Evolutionary conservation across 495 filamentous ascomycete genomes (phyloP).

Genomic region (Lophiotrema nucula): DNA sequence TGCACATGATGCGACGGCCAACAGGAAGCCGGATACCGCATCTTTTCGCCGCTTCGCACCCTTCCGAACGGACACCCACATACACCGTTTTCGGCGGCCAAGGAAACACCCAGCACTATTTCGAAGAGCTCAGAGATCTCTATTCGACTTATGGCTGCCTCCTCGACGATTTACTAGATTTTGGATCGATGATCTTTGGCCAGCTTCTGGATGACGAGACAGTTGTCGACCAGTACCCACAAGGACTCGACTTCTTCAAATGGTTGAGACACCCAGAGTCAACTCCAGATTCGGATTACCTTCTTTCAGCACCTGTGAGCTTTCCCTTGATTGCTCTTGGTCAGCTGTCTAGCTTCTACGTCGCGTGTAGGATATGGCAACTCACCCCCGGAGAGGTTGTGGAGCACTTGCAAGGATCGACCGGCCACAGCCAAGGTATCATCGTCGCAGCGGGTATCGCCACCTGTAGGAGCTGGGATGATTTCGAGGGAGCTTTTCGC

Average conservation of each 20-base stretch:
- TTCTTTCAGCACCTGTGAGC: constrained; percentile 40
- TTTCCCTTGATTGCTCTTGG: constrained; percentile 39
- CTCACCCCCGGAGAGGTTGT: constrained; percentile 35
- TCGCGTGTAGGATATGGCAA: constrained; percentile 36
- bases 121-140: constrained; percentile 16
- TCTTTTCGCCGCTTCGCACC: constrained; percentile 12
- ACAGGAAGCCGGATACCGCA: constrained; percentile 7
- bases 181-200: constrained; percentile 17
- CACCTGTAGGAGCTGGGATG: constrained; percentile 37
- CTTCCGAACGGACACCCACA: constrained; percentile 8
- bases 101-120: constrained; percentile 23
- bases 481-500: constrained; percentile 28
- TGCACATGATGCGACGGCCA: constrained; percentile 12
- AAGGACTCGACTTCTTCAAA: constrained; percentile 25
- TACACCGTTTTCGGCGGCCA: constrained; percentile 28
- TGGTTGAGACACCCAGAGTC: constrained; percentile 32
- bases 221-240: constrained; percentile 7
- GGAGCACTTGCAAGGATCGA: constrained; percentile 29
- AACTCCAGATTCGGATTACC: constrained; percentile 25
- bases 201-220: constrained; percentile 10
- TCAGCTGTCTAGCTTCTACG: constrained; percentile 37
- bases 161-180: constrained; percentile 15
- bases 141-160: constrained; percentile 20
- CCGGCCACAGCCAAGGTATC: constrained; percentile 43
- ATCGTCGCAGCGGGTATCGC: constrained; percentile 37